phyloP scores from a whole-genome alignment of 805 yeast species.

The Starmera caribaea region DNA sequence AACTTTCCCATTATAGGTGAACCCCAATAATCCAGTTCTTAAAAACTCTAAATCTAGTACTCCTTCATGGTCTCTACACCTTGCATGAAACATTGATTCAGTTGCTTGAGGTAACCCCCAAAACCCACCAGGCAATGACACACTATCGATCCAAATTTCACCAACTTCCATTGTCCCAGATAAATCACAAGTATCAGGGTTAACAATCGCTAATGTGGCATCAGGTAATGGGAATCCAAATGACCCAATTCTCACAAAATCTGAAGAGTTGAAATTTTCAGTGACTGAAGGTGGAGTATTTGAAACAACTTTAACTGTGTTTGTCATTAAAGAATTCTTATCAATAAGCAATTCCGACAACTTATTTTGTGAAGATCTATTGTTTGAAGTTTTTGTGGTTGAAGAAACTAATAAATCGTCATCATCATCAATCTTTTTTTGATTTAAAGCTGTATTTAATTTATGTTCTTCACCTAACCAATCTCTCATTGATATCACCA shows the following conservation, averaged over 20 bases:
- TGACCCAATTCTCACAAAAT: slow-evolving; percentile 67
- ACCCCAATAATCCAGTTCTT: slow-evolving; percentile 87
- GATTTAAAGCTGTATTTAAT: slow-evolving; percentile 39
- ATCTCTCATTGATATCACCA: slow-evolving; percentile 85
- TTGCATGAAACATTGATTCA: slow-evolving; percentile 69
- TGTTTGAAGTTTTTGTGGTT: slow-evolving; percentile 20
- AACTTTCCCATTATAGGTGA: slow-evolving; percentile 76
- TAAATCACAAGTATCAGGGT: slow-evolving; percentile 78
- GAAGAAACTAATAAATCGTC: slow-evolving; percentile 25
- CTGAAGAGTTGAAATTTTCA: slow-evolving; percentile 33
- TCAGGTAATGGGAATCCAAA: slow-evolving; percentile 95
- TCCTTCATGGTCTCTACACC: slow-evolving; percentile 66
- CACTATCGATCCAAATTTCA: slow-evolving; percentile 96
- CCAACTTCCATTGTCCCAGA: slow-evolving; percentile 78
- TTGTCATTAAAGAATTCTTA: slow-evolving; percentile 61
- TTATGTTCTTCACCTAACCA: slow-evolving; percentile 71
- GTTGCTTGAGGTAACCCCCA: slow-evolving; percentile 67
- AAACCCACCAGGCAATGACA: slow-evolving; percentile 83
- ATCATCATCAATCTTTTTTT: slow-evolving; percentile 25
- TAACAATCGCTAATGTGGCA: slow-evolving; percentile 86
- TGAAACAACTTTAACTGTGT: slow-evolving; percentile 58
- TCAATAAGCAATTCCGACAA: slow-evolving; percentile 64
- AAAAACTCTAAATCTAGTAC: slow-evolving; percentile 67
- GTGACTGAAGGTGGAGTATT: slow-evolving; percentile 41
- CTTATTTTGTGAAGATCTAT: no score